These are phyloP conservation scores for Pholiota microspora DNA, from an alignment of 768 basidiomycete genomes.

Conservation along the genomic window DNA sequence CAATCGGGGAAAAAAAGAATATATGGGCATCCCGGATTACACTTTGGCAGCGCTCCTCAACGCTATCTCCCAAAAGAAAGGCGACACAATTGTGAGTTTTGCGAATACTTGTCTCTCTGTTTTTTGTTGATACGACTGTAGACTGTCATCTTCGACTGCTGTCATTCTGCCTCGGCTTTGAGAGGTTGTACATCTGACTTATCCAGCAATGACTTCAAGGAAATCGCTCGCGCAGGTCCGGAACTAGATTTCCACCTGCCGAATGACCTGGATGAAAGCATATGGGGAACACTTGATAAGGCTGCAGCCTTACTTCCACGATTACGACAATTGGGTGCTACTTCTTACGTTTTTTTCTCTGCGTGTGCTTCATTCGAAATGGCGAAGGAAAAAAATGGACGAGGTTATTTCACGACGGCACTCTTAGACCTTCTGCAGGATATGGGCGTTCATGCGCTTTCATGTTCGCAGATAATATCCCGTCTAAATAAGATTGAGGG, in stretches of 20 bases:
- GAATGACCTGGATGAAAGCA: not conserved
- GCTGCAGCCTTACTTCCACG: not conserved
- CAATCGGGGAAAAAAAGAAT: not conserved
- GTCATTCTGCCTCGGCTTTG: not conserved
- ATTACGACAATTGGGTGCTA: not conserved
- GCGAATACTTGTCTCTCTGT: not conserved
- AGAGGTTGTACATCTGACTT: not conserved
- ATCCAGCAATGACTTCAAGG: not conserved
- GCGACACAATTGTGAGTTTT: constrained; percentile 15
- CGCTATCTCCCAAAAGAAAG: constrained; percentile 11
- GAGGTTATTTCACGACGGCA: not conserved
- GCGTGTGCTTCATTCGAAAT: not conserved
- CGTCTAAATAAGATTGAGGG: not conserved
- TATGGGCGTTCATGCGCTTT: not conserved
- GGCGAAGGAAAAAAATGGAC: not conserved
- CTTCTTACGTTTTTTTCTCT: constrained; percentile 1
- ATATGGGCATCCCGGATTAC: constrained; percentile 11
- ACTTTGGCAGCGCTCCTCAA: constrained; percentile 13
- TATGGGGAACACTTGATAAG: not conserved
- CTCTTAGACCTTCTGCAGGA: not conserved
- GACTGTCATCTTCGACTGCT: constrained; percentile 2
- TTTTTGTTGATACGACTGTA: too few species aligned
- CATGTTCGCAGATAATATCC: not conserved
- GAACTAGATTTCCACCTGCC: not conserved
- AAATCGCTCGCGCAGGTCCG: not conserved